Conservation (phyloP, 768 basidiomycete species). For the Rhodotorula paludigena region DNA sequence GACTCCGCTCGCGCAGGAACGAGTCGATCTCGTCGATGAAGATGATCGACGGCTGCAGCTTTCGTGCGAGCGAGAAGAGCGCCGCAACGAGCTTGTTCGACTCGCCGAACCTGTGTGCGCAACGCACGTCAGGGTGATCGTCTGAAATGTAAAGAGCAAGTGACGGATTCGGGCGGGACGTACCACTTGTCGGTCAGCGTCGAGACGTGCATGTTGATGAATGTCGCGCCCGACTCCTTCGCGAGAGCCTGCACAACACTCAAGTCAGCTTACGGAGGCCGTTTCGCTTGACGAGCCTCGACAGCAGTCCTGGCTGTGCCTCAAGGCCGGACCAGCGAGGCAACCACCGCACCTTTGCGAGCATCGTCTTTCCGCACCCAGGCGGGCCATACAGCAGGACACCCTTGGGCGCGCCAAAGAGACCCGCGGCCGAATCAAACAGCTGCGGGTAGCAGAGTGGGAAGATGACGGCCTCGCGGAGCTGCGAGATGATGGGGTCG, state of each 20-base stretch:
- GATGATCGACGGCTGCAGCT: conserved; percentile 90
- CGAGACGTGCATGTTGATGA: conserved; percentile 78
- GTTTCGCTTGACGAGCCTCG: background rate
- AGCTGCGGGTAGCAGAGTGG: conserved; percentile 85
- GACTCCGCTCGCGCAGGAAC: conserved; percentile 78
- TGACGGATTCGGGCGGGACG: no score
- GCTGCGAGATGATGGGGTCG: conserved; percentile 77
- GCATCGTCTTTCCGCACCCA: conserved; percentile 98
- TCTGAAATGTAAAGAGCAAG: no score
- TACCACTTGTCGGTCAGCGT: conserved; percentile 62
- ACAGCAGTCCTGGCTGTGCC: no score
- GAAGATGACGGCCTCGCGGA: conserved; percentile 92
- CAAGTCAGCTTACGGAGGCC: background rate
- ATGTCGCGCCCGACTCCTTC: conserved; percentile 93
- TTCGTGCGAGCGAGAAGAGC: conserved; percentile 85
- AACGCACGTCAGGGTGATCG: no score
- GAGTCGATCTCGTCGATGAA: conserved; percentile 99
- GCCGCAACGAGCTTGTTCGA: conserved; percentile 93
- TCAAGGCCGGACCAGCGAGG: background rate
- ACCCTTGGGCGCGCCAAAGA: conserved; percentile 88
- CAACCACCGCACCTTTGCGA: conserved; percentile 66
- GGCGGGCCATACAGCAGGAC: conserved; percentile 94
- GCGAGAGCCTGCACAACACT: conserved; percentile 61
- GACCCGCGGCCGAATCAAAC: conserved; percentile 69
- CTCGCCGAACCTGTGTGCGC: conserved; percentile 68